Evolutionary conservation across 192 early-diverging fungal genomes (phyloP).

Genomic region (Phycomyces nitens): DNA sequence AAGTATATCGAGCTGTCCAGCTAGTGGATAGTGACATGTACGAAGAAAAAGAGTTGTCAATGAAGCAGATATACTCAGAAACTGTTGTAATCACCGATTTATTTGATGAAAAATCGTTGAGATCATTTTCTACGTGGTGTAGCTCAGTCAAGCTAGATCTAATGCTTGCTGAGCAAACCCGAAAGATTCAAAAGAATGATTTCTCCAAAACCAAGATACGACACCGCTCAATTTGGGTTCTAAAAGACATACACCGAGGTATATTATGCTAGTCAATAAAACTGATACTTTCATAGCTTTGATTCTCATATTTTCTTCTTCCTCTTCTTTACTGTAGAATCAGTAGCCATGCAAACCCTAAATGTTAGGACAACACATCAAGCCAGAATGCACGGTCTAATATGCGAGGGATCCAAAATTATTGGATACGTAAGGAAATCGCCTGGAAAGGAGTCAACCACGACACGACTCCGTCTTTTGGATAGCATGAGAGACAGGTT

Average conservation of each 20-base stretch:
- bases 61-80: conserved; percentile 10
- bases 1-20: conserved; percentile 7
- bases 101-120: conserved; percentile 2
- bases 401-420: neutral
- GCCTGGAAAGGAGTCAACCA: conserved; percentile 5
- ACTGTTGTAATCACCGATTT: neutral
- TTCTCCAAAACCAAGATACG: neutral
- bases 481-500: neutral
- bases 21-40: neutral
- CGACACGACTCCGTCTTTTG: neutral
- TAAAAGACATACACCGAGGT: conserved; percentile 10
- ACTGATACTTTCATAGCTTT: conserved; percentile 1
- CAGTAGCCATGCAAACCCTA: neutral
- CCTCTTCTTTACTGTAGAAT: neutral
- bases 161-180: conserved; percentile 1
- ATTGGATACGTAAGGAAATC: conserved; percentile 6
- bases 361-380: conserved; percentile 1
- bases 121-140: conserved; percentile 9
- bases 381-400: neutral
- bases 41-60: conserved; percentile 6
- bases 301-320: too few species aligned
- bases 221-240: conserved; percentile 9
- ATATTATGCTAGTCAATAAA: conserved; percentile 7
- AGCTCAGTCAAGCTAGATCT: neutral
- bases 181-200: conserved; percentile 4